A percentile compares a stretch with the other conserved stretches of the same genome.
These are phyloP conservation scores for Lignosus rhinocerotis DNA, from an alignment of 1,284 basidiomycete genomes.

Conservation along the genomic window DNA sequence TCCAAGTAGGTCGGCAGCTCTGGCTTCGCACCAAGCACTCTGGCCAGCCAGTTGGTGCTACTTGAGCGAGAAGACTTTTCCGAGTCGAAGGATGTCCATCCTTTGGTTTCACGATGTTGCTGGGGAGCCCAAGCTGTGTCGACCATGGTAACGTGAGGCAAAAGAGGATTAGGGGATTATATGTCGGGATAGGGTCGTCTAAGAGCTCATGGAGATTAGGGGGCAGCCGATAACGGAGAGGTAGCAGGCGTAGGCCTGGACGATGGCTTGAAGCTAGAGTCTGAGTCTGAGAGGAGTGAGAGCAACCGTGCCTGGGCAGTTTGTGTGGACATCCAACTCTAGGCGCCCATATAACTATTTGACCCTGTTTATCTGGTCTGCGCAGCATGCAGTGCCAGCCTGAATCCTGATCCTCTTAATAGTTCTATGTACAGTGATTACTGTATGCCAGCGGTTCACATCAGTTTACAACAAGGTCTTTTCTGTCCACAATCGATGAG, in stretches of 20 bases:
- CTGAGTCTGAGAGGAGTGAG: background rate
- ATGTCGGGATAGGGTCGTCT: constrained; percentile 14
- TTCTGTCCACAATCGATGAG: too few relatives aligned
- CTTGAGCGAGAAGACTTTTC: constrained; percentile 19
- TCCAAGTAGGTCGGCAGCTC: constrained; percentile 22
- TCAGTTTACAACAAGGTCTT: too few relatives aligned
- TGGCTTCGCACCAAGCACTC: constrained; percentile 20
- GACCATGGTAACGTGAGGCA: constrained; percentile 16
- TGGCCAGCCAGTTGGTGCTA: constrained; percentile 28
- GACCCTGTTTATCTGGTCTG: constrained; percentile 8
- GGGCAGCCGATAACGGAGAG: constrained; percentile 12
- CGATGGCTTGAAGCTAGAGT: constrained; percentile 8
- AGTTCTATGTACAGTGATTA: too few relatives aligned
- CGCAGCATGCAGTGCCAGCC: background rate
- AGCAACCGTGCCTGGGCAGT: background rate
- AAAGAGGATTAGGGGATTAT: constrained; percentile 11
- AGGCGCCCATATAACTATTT: constrained; percentile 7
- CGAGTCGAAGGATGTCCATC: constrained; percentile 20
- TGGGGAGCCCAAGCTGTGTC: constrained; percentile 19
- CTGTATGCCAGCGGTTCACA: too few relatives aligned
- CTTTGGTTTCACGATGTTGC: constrained; percentile 14
- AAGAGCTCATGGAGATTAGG: constrained; percentile 23
- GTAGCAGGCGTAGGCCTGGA: constrained; percentile 17
- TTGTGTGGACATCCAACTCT: background rate
- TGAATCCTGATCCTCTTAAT: too few relatives aligned